These are phyloP conservation scores for Myxozyma sirexii DNA, from an alignment of 805 yeast genomes.

Conservation along the genomic window DNA sequence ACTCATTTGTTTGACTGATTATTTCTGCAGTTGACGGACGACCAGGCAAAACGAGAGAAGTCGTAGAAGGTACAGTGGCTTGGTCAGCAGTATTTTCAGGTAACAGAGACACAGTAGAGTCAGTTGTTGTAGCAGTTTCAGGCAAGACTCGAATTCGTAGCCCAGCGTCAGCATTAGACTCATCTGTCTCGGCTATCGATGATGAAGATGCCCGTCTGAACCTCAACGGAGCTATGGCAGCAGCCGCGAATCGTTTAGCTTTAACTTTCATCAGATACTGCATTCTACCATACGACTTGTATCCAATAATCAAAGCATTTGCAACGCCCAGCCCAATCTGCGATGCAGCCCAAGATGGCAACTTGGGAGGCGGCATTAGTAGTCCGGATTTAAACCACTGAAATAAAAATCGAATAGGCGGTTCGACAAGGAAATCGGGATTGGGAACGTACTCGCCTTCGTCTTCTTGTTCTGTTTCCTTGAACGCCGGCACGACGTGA, in stretches of 20 bases:
- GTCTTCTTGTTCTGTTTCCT: background rate
- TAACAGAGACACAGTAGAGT: no score
- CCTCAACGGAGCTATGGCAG: background rate
- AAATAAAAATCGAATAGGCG: background rate
- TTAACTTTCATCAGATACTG: constrained; percentile 16
- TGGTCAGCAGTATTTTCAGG: background rate
- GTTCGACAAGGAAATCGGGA: background rate
- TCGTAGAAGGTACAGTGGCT: background rate
- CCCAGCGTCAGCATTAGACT: background rate
- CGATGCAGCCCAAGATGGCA: constrained; percentile 30
- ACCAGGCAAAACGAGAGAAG: background rate
- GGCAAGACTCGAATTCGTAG: no score
- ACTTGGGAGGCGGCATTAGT: constrained; percentile 23
- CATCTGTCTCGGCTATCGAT: background rate
- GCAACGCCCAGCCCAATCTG: constrained; percentile 33
- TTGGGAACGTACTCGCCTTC: background rate
- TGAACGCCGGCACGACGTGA: background rate
- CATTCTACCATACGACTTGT: constrained; percentile 27
- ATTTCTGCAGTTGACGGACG: background rate
- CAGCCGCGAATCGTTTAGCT: background rate
- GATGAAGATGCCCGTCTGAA: background rate
- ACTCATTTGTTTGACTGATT: background rate
- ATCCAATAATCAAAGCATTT: constrained; percentile 27
- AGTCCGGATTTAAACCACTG: constrained; percentile 11
- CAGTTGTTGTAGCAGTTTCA: no score